These are phyloP conservation scores for Hemileccinum rubropunctum DNA, from an alignment of 768 basidiomycete species.

Conservation along the genomic window DNA sequence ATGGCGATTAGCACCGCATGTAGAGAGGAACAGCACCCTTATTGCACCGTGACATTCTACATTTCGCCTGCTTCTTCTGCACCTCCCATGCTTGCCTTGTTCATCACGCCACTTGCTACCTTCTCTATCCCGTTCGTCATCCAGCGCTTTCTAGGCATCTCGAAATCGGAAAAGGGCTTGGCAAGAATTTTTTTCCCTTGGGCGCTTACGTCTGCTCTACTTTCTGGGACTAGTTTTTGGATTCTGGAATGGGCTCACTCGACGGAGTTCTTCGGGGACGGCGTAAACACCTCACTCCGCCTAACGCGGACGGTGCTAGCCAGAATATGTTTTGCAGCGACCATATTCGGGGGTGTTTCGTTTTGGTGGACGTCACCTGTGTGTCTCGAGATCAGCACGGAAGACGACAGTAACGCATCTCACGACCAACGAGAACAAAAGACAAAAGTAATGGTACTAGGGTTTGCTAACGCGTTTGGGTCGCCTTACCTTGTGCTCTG, in stretches of 20 bases:
- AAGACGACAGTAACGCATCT: constrained; percentile 7
- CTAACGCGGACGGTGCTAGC: constrained; percentile 59
- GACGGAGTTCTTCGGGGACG: constrained; percentile 41
- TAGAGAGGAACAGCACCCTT: constrained; percentile 91
- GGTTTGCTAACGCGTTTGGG: constrained; percentile 89
- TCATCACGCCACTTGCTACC: constrained; percentile 55
- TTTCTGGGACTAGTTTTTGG: constrained; percentile 70
- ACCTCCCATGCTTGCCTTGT: constrained; percentile 58
- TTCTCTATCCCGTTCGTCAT: constrained; percentile 57
- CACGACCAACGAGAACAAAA: constrained; percentile 28
- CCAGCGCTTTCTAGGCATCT: constrained; percentile 55
- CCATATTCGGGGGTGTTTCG: constrained; percentile 50
- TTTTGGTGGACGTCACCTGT: constrained; percentile 75
- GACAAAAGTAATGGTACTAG: constrained; percentile 60
- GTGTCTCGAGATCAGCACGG: constrained; percentile 62
- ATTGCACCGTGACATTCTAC: constrained; percentile 89
- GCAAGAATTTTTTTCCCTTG: constrained; percentile 62
- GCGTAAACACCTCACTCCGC: constrained; percentile 46
- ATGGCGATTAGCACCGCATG: constrained; percentile 85
- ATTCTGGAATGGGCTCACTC: constrained; percentile 77
- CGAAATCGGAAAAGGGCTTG: constrained; percentile 71
- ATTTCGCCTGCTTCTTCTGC: constrained; percentile 65
- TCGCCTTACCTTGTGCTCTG: constrained; percentile 86
- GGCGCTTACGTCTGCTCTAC: constrained; percentile 55
- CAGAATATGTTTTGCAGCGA: constrained; percentile 48